Evolutionary conservation across 2,329 filamentous ascomycete genomes (phyloP), one percentile per base, ranked within the genome.

Genomic region (Akanthomyces uredinophilus): DNA sequence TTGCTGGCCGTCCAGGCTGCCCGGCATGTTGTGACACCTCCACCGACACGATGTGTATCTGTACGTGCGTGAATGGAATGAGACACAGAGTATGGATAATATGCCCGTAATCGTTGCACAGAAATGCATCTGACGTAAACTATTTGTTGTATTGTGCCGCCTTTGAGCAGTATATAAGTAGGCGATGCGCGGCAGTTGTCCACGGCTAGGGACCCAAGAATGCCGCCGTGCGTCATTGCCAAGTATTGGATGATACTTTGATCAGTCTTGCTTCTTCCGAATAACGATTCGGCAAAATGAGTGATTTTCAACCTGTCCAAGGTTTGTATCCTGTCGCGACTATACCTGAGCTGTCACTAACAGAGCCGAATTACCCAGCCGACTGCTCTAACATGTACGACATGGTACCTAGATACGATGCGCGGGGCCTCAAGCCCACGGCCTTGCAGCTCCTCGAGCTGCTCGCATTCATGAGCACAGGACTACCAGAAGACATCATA

Each of bases 381-480:
- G 52, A 54, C 37, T 27, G 27, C 47, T 32, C 27, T 16, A 16
- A 10, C 24, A 50, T 24, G 22, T 27, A 29, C 3, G 52, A 54
- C 22, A 54, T 54, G 16, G 22, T 54, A 13, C 52, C 52, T 22
- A 29, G 18, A 37, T 54, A 43, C 18, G 53, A 56, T 32, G 59
- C 59, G 10, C 49, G 51, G 18, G 56, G 35, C 11, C 51, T 63
- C 18, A 46, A 51, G 22, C 50, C 41, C 18, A 41, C 47, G 11
- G 51, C 56, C 18, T 24, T 52, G 11, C 50, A 47, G 24, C 46
- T 60, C 39, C 37, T 63, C n/a, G 56, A 63, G 24, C 35, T 63
- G 2, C 44, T 60, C 3, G 37, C 62, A 1, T 60, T 63, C 37
- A 16, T 63, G 2, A 56, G 58, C 24, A 16, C 39, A 4, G 24